Percentiles rank a stretch among this genome's conserved stretches.
These are phyloP conservation scores for Neoascochyta sp. DNA, from an alignment of 2,329 filamentous ascomycete genomes.

Conservation along the genomic window DNA sequence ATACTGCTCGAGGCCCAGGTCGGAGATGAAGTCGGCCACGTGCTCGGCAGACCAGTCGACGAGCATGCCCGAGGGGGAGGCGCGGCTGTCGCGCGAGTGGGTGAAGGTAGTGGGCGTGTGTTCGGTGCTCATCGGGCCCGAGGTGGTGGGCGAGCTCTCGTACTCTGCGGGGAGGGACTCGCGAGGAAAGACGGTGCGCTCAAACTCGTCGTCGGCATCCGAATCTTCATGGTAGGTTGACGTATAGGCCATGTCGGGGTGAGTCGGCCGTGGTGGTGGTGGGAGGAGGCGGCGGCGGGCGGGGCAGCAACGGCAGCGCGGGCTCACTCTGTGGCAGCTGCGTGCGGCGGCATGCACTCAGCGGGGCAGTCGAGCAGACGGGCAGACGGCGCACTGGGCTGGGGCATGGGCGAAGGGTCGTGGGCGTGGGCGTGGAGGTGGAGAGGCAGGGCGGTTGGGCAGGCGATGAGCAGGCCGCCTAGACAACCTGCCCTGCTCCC, in stretches of 20 bases:
- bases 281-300: conserved; percentile 8
- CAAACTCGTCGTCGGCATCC: conserved; percentile 74
- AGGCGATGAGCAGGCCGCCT: too few relatives aligned
- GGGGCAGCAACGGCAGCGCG: too few relatives aligned
- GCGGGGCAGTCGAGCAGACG: conserved; percentile 10
- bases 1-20: conserved; percentile 78
- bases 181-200: conserved; percentile 63
- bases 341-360: conserved; percentile 1
- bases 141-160: conserved; percentile 67
- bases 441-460: too few relatives aligned
- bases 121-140: conserved; percentile 65
- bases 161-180: conserved; percentile 63
- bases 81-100: conserved; percentile 60
- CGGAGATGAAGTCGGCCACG: conserved; percentile 81
- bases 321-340: conserved; percentile 7
- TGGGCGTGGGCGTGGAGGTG: conserved; percentile 8
- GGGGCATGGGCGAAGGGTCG: conserved; percentile 12
- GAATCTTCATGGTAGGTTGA: conserved; percentile 68
- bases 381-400: conserved; percentile 15
- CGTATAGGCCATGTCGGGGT: conserved; percentile 37
- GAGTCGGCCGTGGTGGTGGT: conserved; percentile 1
- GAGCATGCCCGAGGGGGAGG: conserved; percentile 70
- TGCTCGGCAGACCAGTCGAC: conserved; percentile 81
- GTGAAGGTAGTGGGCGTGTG: conserved; percentile 78
- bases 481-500: too few relatives aligned